Base-by-base conservation (phyloP, 331 rosid species). In the Pyracantha coccinea region DNA sequence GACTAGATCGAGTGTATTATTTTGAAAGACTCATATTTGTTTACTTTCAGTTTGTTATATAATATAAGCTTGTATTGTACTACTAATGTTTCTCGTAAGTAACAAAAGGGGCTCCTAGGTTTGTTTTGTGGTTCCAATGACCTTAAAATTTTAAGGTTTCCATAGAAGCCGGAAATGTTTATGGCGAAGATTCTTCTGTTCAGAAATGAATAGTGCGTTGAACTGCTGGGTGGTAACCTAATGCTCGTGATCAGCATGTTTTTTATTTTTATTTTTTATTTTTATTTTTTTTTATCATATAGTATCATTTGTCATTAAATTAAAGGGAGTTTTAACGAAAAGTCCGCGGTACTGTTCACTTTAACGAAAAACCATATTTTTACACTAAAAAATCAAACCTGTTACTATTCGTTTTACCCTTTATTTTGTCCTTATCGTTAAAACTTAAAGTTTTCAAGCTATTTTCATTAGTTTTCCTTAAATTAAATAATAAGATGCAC, bases 141-240 rank as follows among this genome's bases (percentile, higher is more conserved):
- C 50, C n/a, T 52, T n/a, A 53, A 52, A 28, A 6, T 69, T 45
- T 45, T 71, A 71, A 54, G 75, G 65, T 71, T 71, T 54, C 3
- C 32, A 8, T 20, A 38, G 53, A 71, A 55, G 53, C 4, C 32
- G 32, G 29, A 71, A 71, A 71, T 71, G 65, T 71, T 71, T 53
- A 21, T 15, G 52, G 52, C 52, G 23, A 71, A 71, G 75, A 71
- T 71, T 24, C 65, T 71, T 71, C 17, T 20, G 65, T 71, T 70
- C 29, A 20, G 32, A 71, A 69, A 54, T 63, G 68, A 61, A 0
- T 28, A 52, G 14, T n/a, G 38, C 72, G 12, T 10, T 6, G 10
- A 12, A 24, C 25, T 24, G 8, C 12, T 9, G 5, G 23, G 27
- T 55, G 61, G 24, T 20, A 8, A 4, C 25, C 61, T 55, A 10